A percentile compares a stretch with the other conserved stretches of the same genome.
Evolutionary conservation across 768 basidiomycete genomes (phyloP).

Genomic region (Boletellus ananas): DNA sequence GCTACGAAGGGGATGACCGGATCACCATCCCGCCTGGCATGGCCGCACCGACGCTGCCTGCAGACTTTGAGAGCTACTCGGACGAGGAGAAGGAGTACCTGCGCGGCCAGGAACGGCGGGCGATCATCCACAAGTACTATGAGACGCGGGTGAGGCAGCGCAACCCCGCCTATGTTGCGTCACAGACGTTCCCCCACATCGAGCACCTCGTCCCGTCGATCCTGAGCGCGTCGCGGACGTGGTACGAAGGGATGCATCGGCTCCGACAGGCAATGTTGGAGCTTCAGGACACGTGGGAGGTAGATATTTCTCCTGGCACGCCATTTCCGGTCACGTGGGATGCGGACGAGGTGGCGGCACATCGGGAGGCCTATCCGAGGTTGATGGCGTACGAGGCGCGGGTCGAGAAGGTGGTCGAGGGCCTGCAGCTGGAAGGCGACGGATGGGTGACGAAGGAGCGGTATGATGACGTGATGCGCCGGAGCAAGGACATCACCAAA

Average conservation of each 20-base stretch:
- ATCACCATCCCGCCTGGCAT: constrained; percentile 1
- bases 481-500: neutral
- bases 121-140: constrained; percentile 6
- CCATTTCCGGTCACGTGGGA: neutral
- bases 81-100: neutral
- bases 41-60: neutral
- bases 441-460: neutral
- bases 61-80: neutral
- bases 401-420: neutral
- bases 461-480: neutral
- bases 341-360: neutral
- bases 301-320: neutral
- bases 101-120: constrained; percentile 1
- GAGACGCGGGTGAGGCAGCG: neutral
- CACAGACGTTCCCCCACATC: neutral
- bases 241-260: constrained; percentile 3
- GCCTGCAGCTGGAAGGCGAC: neutral
- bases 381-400: neutral
- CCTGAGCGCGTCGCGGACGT: constrained; percentile 3
- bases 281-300: neutral
- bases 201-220: neutral
- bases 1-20: constrained; percentile 5
- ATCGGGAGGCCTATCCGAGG: neutral
- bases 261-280: neutral
- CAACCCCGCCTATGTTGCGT: neutral